Percentiles rank a stretch among this genome's conserved stretches.
Conservation (phyloP, 805 yeast species). For the Danielia oregonensis region DNA sequence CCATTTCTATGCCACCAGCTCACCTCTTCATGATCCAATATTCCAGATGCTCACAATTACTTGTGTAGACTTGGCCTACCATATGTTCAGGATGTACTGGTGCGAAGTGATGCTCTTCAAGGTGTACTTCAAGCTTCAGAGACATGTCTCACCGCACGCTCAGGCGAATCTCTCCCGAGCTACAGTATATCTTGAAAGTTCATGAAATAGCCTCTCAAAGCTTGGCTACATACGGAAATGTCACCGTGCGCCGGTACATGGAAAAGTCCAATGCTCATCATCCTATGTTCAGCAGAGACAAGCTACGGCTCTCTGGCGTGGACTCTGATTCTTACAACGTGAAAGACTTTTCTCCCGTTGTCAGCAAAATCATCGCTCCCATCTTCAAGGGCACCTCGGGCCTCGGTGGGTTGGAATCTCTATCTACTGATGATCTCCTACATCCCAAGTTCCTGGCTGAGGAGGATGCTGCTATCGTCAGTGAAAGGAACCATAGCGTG, state of each 20-base stretch:
- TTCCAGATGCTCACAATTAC: too few species aligned
- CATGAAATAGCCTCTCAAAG: slow-evolving; percentile 18
- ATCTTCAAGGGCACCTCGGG: slow-evolving; percentile 18
- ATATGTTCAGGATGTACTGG: too few species aligned
- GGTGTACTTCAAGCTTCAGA: too few species aligned
- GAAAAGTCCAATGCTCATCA: slow-evolving; percentile 17
- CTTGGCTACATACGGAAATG: slow-evolving; percentile 7
- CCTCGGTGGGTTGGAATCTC: slow-evolving; percentile 2
- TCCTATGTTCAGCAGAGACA: slow-evolving; percentile 17
- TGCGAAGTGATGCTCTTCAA: too few species aligned
- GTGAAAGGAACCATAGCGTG: slow-evolving; percentile 9
- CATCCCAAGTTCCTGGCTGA: not conserved
- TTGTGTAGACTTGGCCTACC: too few species aligned
- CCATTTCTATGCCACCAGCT: not conserved
- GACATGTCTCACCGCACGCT: slow-evolving; percentile 16
- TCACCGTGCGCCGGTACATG: slow-evolving; percentile 13
- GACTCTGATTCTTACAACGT: slow-evolving; percentile 6
- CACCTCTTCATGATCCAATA: too few species aligned
- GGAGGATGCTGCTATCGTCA: slow-evolving; percentile 5
- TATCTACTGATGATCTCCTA: not conserved
- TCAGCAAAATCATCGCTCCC: slow-evolving; percentile 15
- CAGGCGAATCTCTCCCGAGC: slow-evolving; percentile 19
- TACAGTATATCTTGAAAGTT: slow-evolving; percentile 15
- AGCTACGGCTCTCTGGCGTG: slow-evolving; percentile 9
- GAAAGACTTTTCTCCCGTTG: slow-evolving; percentile 22